phyloP scores from a whole-genome alignment of 345 rosid species.

The Camelina sativa region DNA sequence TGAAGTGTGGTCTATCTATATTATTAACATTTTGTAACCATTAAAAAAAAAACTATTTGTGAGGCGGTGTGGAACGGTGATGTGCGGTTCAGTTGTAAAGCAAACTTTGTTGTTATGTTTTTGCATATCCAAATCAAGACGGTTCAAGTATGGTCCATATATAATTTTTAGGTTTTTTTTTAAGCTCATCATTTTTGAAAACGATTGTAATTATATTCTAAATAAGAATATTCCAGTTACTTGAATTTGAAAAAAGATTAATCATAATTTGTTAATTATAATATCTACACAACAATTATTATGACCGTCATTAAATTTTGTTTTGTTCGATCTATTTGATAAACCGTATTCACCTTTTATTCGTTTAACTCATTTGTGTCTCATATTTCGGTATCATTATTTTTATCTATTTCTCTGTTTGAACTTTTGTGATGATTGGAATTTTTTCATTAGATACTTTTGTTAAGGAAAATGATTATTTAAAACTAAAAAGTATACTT shows the following conservation, averaged over 20 bases:
- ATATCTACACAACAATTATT: background rate
- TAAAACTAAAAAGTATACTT: no score
- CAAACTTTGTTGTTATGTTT: background rate
- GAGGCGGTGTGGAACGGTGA: no score
- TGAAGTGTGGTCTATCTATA: background rate
- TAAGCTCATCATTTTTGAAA: no score
- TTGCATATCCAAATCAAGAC: background rate
- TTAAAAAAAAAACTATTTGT: background rate
- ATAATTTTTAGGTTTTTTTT: no score
- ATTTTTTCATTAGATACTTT: no score
- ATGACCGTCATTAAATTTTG: background rate
- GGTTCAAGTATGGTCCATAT: no score
- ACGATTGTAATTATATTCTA: background rate
- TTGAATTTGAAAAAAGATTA: background rate
- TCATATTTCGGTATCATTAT: background rate
- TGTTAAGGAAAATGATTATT: no score
- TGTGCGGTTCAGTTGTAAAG: background rate
- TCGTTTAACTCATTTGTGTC: background rate
- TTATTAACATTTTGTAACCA: background rate
- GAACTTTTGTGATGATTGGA: background rate
- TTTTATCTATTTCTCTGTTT: background rate
- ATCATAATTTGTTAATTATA: background rate
- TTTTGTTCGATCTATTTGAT: background rate
- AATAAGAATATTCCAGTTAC: background rate
- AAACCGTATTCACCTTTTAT: background rate